Evolutionary conservation across 2,329 filamentous ascomycete genomes (phyloP).

Genomic region (Colletotrichum cuscutae): DNA sequence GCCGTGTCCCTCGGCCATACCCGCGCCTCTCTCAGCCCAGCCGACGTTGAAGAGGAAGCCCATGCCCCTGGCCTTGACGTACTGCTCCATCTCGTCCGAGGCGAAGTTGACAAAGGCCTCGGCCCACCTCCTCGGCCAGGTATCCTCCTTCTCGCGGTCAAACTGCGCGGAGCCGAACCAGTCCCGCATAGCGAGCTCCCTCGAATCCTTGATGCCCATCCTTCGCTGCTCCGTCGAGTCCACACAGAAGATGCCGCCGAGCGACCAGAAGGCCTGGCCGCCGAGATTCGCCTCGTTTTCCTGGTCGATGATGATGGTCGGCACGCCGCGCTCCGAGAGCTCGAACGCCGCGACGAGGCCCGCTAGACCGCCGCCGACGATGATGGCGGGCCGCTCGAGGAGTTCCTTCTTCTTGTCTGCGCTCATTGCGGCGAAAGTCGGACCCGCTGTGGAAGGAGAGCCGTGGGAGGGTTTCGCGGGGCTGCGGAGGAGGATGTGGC

Average conservation of each 20-base stretch:
- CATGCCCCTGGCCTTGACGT: constrained; percentile 64
- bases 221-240: constrained; percentile 66
- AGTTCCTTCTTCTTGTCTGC: constrained; percentile 19
- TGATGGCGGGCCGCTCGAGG: constrained; percentile 56
- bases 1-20: constrained; percentile 65
- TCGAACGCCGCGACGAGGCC: constrained; percentile 70
- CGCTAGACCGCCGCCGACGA: constrained; percentile 67
- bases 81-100: constrained; percentile 66
- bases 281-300: constrained; percentile 67
- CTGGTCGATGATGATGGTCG: constrained; percentile 65
- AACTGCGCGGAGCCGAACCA: constrained; percentile 69
- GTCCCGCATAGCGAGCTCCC: constrained; percentile 66
- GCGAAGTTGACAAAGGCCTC: constrained; percentile 73
- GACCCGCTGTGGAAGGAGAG: constrained; percentile 23
- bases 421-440: constrained; percentile 25
- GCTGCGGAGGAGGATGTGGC: constrained; percentile 30
- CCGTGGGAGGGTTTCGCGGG: constrained; percentile 20
- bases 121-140: constrained; percentile 71
- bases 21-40: constrained; percentile 71
- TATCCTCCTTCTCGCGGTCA: constrained; percentile 65
- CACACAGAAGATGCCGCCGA: constrained; percentile 70
- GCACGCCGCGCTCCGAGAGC: constrained; percentile 61
- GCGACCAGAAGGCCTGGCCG: constrained; percentile 73
- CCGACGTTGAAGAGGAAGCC: constrained; percentile 65
- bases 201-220: constrained; percentile 67